Percentiles rank a stretch among this genome's conserved stretches.
Evolutionary conservation across 1,139 yeast genomes (phyloP).

Genomic region (Oligophagozyma castellii): DNA sequence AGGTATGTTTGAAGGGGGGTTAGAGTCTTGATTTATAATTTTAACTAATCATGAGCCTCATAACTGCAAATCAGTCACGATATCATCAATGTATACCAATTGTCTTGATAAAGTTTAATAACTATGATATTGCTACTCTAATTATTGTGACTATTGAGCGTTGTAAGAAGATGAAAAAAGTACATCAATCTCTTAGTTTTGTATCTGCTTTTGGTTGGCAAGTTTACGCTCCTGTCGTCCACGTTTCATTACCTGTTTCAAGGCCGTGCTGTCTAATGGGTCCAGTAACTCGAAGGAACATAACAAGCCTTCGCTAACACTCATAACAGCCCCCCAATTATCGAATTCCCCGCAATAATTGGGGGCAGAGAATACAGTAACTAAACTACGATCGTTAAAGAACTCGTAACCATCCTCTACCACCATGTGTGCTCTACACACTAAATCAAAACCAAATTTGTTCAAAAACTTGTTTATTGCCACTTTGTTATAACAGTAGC

Average conservation of each 20-base stretch:
- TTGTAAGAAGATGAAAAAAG: too few relatives aligned
- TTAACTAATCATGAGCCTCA: too few relatives aligned
- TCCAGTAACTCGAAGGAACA: constrained; percentile 88
- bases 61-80: too few relatives aligned
- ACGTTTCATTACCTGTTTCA: constrained; percentile 84
- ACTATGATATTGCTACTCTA: too few relatives aligned
- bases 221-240: constrained; percentile 66
- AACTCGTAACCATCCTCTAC: constrained; percentile 98
- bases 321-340: constrained; percentile 99
- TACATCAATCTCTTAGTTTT: neutral
- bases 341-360: constrained; percentile 98
- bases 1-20: too few relatives aligned
- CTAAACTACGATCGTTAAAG: constrained; percentile 83
- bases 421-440: constrained; percentile 97
- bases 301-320: constrained; percentile 80
- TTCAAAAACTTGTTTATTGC: constrained; percentile 84
- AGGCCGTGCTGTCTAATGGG: constrained; percentile 85
- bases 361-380: constrained; percentile 92
- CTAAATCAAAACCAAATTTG: constrained; percentile 84
- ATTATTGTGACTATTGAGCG: too few relatives aligned
- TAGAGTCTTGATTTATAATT: too few relatives aligned
- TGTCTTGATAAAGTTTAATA: too few relatives aligned
- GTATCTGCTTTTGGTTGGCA: constrained; percentile 27
- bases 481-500: constrained; percentile 87
- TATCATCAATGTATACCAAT: too few relatives aligned